Conservation (phyloP, 2,329 filamentous ascomycete species). For the Penicillium sp. region DNA sequence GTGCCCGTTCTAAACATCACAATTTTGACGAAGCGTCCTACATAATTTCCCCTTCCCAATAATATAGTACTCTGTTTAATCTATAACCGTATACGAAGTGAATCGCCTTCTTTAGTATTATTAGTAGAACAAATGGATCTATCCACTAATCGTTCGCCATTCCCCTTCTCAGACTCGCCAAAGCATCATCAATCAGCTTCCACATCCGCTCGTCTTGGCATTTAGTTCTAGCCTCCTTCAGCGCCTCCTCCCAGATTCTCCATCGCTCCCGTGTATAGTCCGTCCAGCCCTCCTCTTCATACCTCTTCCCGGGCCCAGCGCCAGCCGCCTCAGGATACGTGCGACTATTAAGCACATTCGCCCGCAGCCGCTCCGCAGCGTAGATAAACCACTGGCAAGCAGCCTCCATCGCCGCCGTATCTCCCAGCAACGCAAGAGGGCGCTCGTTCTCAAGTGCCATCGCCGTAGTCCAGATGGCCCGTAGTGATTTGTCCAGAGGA, state of each 20-base stretch:
- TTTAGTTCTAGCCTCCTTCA: conserved; percentile 1
- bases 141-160: not conserved
- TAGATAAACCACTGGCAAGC: conserved; percentile 16
- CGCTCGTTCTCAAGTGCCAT: conserved; percentile 12
- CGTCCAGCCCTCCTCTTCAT: conserved; percentile 3
- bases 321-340: conserved; percentile 1
- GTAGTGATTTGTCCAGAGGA: conserved; percentile 12
- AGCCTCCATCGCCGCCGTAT: conserved; percentile 12
- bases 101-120: too few relatives aligned
- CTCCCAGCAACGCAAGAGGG: conserved; percentile 4
- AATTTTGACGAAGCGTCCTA: too few relatives aligned
- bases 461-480: conserved; percentile 5
- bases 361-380: conserved; percentile 8
- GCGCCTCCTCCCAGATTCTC: conserved; percentile 1
- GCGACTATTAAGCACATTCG: conserved; percentile 9
- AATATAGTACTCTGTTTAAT: too few relatives aligned
- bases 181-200: conserved; percentile 9
- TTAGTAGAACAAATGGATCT: not conserved
- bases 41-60: too few relatives aligned
- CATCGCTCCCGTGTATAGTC: conserved; percentile 4
- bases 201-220: conserved; percentile 2
- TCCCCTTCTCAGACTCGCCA: not conserved
- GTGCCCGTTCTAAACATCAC: too few relatives aligned
- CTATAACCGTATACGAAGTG: too few relatives aligned
- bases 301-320: conserved; percentile 5